A percentile compares a stretch with the other conserved stretches of the same genome.
Conservation (phyloP, 768 basidiomycete species). For the Hygrophorus russula region DNA sequence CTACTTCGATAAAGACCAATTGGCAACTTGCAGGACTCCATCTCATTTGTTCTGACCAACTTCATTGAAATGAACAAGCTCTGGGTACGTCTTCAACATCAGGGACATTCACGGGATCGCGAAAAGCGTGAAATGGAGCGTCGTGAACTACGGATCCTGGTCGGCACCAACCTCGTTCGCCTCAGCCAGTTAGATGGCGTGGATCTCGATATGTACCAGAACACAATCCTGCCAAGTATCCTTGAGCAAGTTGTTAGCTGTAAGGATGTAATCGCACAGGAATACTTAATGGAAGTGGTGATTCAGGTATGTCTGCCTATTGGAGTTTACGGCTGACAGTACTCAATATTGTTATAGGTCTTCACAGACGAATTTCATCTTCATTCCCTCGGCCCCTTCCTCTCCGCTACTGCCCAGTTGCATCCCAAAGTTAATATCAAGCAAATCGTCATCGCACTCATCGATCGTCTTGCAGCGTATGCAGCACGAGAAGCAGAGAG, state of each 20-base stretch:
- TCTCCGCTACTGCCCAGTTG: slow-evolving; percentile 89
- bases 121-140: slow-evolving; percentile 97
- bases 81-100: slow-evolving; percentile 97
- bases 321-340: neutral
- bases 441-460: slow-evolving; percentile 93
- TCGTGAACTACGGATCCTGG: slow-evolving; percentile 87
- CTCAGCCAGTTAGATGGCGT: slow-evolving; percentile 94
- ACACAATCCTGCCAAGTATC: slow-evolving; percentile 79
- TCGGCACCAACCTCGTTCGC: slow-evolving; percentile 95
- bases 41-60: slow-evolving; percentile 91
- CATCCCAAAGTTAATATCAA: slow-evolving; percentile 99
- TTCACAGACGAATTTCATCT: slow-evolving; percentile 99
- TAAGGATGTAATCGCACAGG: slow-evolving; percentile 97
- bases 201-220: slow-evolving; percentile 85
- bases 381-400: slow-evolving; percentile 90
- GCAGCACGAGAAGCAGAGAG: slow-evolving; percentile 96
- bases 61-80: slow-evolving; percentile 99
- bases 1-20: slow-evolving; percentile 41
- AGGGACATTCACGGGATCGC: slow-evolving; percentile 92
- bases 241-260: slow-evolving; percentile 97
- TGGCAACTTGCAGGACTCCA: slow-evolving; percentile 92
- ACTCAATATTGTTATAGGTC: slow-evolving; percentile 38
- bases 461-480: slow-evolving; percentile 91
- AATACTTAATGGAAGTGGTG: slow-evolving; percentile 99
- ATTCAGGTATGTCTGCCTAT: slow-evolving; percentile 60